These are phyloP conservation scores for Fusarium mexicanum DNA, from an alignment of 2,329 filamentous ascomycete species.

Conservation along the genomic window DNA sequence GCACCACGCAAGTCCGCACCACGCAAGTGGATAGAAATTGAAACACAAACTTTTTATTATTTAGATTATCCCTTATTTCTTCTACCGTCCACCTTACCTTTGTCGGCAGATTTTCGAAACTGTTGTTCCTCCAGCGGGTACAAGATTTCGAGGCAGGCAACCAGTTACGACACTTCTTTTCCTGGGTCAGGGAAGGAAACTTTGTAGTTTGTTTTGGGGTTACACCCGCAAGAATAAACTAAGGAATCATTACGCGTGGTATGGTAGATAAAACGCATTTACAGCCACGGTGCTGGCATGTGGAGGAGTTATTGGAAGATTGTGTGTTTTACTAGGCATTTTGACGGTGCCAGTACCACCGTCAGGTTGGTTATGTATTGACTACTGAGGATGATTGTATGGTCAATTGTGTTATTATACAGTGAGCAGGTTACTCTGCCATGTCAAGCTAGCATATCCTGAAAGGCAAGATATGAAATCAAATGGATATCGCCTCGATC, in stretches of 20 bases:
- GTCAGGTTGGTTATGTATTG: background rate
- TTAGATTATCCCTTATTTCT: background rate
- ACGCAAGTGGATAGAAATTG: background rate
- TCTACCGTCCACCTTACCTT: background rate
- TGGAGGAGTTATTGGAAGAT: background rate
- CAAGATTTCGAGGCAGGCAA: background rate
- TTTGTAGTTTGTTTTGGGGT: background rate
- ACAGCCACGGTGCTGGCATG: background rate
- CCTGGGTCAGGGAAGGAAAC: background rate
- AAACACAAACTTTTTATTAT: background rate
- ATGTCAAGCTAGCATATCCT: conserved; percentile 2
- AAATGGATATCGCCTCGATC: conserved; percentile 4
- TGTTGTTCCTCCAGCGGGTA: background rate
- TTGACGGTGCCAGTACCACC: background rate
- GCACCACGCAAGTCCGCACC: background rate
- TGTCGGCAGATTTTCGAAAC: background rate
- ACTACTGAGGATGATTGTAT: background rate
- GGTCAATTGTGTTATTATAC: conserved; percentile 22
- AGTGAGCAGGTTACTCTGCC: background rate
- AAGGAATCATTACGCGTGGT: background rate
- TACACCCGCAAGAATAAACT: background rate
- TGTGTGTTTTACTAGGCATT: background rate
- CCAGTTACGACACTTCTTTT: background rate
- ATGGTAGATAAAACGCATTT: background rate
- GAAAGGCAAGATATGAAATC: background rate